phyloP scores from a whole-genome alignment of 768 basidiomycete genomes.

The Pulveroboletus sp. region DNA sequence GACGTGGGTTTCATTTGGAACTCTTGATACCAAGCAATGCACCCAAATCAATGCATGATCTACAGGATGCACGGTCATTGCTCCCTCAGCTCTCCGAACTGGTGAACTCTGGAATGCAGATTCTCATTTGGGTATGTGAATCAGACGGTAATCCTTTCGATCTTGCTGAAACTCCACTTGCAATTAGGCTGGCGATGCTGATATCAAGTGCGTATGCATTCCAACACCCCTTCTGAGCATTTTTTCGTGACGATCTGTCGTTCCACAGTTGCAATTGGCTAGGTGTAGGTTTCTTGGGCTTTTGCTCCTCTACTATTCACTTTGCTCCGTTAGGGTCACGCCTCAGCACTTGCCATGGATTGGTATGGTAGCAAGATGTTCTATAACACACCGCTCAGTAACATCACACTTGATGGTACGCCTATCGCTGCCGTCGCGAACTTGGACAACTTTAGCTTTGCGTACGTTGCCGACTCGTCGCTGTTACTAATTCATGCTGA shows the following conservation, averaged over 20 bases:
- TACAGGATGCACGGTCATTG: constrained; percentile 33
- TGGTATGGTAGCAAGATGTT: constrained; percentile 42
- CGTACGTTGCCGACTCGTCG: constrained; percentile 38
- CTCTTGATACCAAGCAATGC: not conserved
- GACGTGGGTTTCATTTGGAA: constrained; percentile 40
- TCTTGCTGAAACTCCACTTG: not conserved
- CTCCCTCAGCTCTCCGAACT: constrained; percentile 35
- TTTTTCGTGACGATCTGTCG: constrained; percentile 1
- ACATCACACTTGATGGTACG: constrained; percentile 41
- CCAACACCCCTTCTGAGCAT: too few species aligned
- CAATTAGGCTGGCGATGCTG: constrained; percentile 26
- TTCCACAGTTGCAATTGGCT: constrained; percentile 20
- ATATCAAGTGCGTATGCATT: constrained; percentile 21
- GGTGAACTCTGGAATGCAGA: constrained; percentile 34
- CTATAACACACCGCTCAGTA: constrained; percentile 35
- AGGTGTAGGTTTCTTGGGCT: constrained; percentile 30
- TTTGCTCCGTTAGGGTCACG: constrained; percentile 22
- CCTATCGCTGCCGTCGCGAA: constrained; percentile 60
- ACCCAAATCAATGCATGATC: not conserved
- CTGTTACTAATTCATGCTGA: not conserved
- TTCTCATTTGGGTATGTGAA: constrained; percentile 37
- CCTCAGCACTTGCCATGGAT: constrained; percentile 40
- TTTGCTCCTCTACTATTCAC: not conserved
- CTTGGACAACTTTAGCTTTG: constrained; percentile 63
- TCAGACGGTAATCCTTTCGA: not conserved